These are phyloP conservation scores for Pulveroboletus sp. DNA, from an alignment of 768 basidiomycete genomes.

Conservation along the genomic window DNA sequence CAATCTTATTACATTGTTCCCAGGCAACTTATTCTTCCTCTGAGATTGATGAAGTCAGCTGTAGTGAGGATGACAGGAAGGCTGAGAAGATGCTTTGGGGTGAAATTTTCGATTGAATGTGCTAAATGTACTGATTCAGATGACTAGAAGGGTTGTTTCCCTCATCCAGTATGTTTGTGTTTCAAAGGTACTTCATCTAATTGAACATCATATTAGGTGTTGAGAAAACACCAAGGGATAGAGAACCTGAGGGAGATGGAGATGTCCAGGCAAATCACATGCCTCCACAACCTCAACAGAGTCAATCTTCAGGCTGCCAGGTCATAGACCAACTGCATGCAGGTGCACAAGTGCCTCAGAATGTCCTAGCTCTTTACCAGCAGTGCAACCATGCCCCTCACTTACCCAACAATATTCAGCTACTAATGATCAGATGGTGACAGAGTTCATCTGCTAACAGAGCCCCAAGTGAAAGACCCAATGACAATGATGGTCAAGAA, in stretches of 20 bases:
- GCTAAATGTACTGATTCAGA: no score
- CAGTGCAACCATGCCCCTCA: background rate
- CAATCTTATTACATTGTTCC: background rate
- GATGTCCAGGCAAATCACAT: no score
- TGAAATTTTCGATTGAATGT: background rate
- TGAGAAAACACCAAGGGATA: no score
- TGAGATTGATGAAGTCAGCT: background rate
- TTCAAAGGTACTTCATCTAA: no score
- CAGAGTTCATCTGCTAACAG: background rate
- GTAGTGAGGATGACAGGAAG: background rate
- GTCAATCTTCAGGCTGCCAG: background rate
- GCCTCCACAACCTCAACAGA: background rate
- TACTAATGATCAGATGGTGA: background rate
- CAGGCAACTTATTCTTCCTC: background rate
- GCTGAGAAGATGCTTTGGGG: background rate
- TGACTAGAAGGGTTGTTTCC: no score
- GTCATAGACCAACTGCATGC: no score
- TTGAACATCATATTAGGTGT: no score
- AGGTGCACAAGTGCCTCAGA: background rate
- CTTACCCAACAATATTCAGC: constrained; percentile 1
- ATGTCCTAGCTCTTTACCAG: background rate
- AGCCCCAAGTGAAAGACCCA: no score
- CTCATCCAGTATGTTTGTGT: no score
- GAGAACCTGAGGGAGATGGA: no score
- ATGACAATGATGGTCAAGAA: background rate